Base-by-base conservation (phyloP, 1,284 basidiomycete species). In the Rhodotorula sp. region DNA sequence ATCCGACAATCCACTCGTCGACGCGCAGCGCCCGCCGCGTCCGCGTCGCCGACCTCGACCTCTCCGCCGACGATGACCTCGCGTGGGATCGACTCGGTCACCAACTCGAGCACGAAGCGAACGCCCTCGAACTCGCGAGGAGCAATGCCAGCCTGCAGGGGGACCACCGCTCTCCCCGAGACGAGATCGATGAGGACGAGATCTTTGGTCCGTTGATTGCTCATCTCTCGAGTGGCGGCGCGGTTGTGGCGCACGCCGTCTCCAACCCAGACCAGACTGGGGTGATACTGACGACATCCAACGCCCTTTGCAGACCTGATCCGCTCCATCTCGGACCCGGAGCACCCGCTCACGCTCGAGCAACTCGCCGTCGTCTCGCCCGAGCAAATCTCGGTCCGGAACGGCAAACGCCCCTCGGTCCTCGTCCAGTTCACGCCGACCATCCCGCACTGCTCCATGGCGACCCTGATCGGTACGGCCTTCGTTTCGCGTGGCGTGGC, bases 361-460 rank as follows among this genome's bases (percentile, higher is more conserved):
- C 92, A 98, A 79, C 89, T 99, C 20, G 90, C 92, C 26, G 96
- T 99, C 43, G 95, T 99, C 52, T 95, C 93, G 58, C 87, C 89
- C 6, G 87, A 91, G 20, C 95, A 99, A 79, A 90, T 98, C 72
- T 85, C 85, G 49, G 86, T 98, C 54, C 84, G 85, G 8, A 81
- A 87, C 34, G 91, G 93, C 78, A 48, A 68, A n/a, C 69, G 74
- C 1, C 87, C 88, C 58, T 76, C 79, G 46, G 86, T 99, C 48
- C 84, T 88, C 46, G 89, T 97, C 70, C 92, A 93, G 79, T 93
- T 97, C 78, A 98, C 96, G 10, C 97, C 97, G 3, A 99, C 96
- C 0, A 95, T 97, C 43, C 97, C 97, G 7, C 96, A 99, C 80
- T 99, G 96, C 79, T 93, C 92, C 62, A 95, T 97, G 92, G 96